Conservation (phyloP, 352 stramenopile species). For the Phytophthora chlamydospora region DNA sequence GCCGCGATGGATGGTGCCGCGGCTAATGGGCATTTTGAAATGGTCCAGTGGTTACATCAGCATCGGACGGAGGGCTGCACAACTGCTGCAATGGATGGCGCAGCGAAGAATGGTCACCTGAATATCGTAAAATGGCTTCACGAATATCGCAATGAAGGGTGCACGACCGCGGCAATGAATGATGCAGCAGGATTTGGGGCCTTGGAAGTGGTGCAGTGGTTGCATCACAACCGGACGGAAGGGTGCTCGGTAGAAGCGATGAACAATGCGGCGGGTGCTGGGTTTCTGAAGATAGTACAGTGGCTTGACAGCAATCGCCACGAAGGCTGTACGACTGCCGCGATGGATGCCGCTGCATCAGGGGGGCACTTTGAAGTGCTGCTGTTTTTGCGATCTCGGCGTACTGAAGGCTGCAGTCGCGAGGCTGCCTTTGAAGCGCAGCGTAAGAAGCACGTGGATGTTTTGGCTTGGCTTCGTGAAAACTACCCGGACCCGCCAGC, state of each 20-base stretch:
- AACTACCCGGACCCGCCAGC: slow-evolving; percentile 32
- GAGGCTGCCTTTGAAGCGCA: slow-evolving; percentile 35
- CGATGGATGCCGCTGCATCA: slow-evolving; percentile 39
- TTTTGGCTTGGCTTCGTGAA: slow-evolving; percentile 39
- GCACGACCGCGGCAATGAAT: slow-evolving; percentile 35
- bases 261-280: slow-evolving; percentile 27
- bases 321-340: slow-evolving; percentile 30
- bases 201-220: slow-evolving; percentile 25
- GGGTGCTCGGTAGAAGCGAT: slow-evolving; percentile 32
- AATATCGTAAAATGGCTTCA: slow-evolving; percentile 32
- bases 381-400: slow-evolving; percentile 27
- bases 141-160: slow-evolving; percentile 26
- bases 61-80: slow-evolving; percentile 27
- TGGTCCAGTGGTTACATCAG: slow-evolving; percentile 36
- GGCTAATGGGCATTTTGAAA: slow-evolving; percentile 28
- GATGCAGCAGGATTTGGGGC: slow-evolving; percentile 17
- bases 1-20: slow-evolving; percentile 36
- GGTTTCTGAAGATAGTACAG: slow-evolving; percentile 27
- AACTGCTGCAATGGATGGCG: slow-evolving; percentile 24
- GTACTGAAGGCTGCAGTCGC: slow-evolving; percentile 31
- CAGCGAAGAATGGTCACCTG: slow-evolving; percentile 27
- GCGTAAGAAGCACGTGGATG: slow-evolving; percentile 24
- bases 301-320: slow-evolving; percentile 30
- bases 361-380: slow-evolving; percentile 33
- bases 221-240: slow-evolving; percentile 31